Percentiles rank a stretch among this genome's conserved stretches.
phyloP scores from a whole-genome alignment of 73 alveolate species.

The Paramecium pentaurelia region DNA sequence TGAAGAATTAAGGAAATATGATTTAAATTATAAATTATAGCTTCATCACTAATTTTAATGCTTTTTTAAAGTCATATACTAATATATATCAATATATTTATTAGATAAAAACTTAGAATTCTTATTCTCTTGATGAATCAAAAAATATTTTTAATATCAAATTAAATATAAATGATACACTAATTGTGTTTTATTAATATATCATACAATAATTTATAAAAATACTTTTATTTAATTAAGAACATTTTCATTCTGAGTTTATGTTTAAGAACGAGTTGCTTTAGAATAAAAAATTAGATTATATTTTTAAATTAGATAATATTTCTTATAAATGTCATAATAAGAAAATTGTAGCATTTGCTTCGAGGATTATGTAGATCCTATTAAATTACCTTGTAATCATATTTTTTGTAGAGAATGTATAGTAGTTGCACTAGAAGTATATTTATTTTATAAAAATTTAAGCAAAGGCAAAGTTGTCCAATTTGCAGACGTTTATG shows the following conservation, averaged over 20 bases:
- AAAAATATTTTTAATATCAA: neutral
- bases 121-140: neutral
- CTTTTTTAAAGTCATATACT: neutral
- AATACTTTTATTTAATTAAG: neutral
- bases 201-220: neutral
- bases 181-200: neutral
- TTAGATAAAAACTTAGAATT: neutral
- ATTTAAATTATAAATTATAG: neutral
- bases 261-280: neutral
- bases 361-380: neutral
- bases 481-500: conserved; percentile 28
- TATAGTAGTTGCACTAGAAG: neutral
- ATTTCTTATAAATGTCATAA: neutral
- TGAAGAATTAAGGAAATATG: neutral
- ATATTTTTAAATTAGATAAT: neutral
- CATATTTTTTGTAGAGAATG: conserved; percentile 7
- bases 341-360: conserved; percentile 15
- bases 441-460: neutral
- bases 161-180: neutral
- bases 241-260: neutral
- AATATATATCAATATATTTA: neutral
- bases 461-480: conserved; percentile 29
- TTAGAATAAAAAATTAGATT: neutral
- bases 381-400: conserved; percentile 8
- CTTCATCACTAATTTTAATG: neutral